Conservation (phyloP, 2,329 filamentous ascomycete genomes). For the Alternaria sp. region DNA sequence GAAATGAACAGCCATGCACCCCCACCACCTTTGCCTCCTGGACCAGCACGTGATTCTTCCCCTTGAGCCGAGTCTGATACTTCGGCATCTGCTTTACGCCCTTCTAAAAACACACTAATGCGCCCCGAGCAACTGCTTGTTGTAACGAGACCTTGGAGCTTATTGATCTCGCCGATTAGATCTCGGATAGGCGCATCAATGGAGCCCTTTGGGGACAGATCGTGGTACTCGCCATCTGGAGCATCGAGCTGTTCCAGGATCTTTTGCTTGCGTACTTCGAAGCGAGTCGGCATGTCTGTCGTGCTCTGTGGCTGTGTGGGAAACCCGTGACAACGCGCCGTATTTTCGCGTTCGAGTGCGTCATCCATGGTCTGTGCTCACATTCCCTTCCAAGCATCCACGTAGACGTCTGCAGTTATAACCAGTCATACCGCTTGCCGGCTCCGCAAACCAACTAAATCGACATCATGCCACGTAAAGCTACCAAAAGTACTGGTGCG, state of each 20-base stretch:
- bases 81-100: conserved; percentile 59
- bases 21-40: conserved; percentile 83
- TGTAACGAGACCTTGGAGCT: conserved; percentile 77
- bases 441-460: neutral
- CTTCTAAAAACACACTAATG: conserved; percentile 88
- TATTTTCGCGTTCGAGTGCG: conserved; percentile 30
- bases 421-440: neutral
- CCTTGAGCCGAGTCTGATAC: conserved; percentile 14
- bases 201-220: conserved; percentile 87
- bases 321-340: conserved; percentile 35
- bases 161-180: conserved; percentile 82
- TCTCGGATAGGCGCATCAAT: conserved; percentile 81
- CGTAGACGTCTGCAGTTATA: conserved; percentile 8
- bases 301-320: conserved; percentile 3
- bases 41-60: conserved; percentile 60
- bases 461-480: conserved; percentile 42
- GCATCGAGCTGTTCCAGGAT: conserved; percentile 76
- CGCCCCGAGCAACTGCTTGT: conserved; percentile 93
- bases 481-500: conserved; percentile 23
- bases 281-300: conserved; percentile 42
- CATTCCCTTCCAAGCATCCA: conserved; percentile 17
- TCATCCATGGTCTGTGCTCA: conserved; percentile 32
- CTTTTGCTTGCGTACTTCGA: conserved; percentile 68
- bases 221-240: conserved; percentile 76
- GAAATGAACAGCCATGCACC: conserved; percentile 86